phyloP scores from a whole-genome alignment of 2,329 filamentous ascomycete genomes.

The Mollisiaceae sp. region DNA sequence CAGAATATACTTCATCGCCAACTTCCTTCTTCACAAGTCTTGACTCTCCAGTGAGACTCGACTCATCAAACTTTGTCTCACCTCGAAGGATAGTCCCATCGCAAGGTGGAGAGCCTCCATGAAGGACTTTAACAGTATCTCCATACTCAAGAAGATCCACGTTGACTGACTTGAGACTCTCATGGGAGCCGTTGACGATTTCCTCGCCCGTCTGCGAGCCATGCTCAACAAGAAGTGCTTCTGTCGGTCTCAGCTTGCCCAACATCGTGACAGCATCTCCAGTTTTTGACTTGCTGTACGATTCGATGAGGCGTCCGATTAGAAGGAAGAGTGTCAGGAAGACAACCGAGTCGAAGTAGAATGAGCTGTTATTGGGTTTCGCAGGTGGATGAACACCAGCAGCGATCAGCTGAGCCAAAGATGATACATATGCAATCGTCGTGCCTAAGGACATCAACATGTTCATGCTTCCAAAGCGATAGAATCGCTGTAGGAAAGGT shows the following conservation, averaged over 20 bases:
- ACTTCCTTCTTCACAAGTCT: slow-evolving; percentile 65
- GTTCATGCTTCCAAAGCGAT: slow-evolving; percentile 97
- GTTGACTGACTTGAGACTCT: slow-evolving; percentile 32
- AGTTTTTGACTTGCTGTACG: slow-evolving; percentile 89
- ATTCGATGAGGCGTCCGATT: slow-evolving; percentile 75
- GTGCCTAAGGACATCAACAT: slow-evolving; percentile 90
- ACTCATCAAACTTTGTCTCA: slow-evolving; percentile 80
- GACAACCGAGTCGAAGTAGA: slow-evolving; percentile 92
- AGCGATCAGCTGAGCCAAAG: slow-evolving; percentile 76
- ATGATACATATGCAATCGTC: slow-evolving; percentile 84
- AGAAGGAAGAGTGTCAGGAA: slow-evolving; percentile 91
- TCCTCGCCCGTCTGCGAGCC: slow-evolving; percentile 10
- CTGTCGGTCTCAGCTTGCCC: slow-evolving; percentile 76
- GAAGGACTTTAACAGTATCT: slow-evolving; percentile 74
- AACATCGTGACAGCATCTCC: slow-evolving; percentile 84
- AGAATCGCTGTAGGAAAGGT: slow-evolving; percentile 76
- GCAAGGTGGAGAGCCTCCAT: slow-evolving; percentile 83
- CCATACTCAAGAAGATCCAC: slow-evolving; percentile 72
- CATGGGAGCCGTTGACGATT: slow-evolving; percentile 9
- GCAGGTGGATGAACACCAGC: slow-evolving; percentile 49
- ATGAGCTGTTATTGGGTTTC: slow-evolving; percentile 52
- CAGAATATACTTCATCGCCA: slow-evolving; percentile 71
- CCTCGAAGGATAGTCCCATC: slow-evolving; percentile 73
- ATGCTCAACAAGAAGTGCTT: slow-evolving; percentile 71
- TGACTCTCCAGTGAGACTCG: slow-evolving; percentile 84